phyloP scores from a whole-genome alignment of 768 basidiomycete species.

The Lactarius sanguifluus region DNA sequence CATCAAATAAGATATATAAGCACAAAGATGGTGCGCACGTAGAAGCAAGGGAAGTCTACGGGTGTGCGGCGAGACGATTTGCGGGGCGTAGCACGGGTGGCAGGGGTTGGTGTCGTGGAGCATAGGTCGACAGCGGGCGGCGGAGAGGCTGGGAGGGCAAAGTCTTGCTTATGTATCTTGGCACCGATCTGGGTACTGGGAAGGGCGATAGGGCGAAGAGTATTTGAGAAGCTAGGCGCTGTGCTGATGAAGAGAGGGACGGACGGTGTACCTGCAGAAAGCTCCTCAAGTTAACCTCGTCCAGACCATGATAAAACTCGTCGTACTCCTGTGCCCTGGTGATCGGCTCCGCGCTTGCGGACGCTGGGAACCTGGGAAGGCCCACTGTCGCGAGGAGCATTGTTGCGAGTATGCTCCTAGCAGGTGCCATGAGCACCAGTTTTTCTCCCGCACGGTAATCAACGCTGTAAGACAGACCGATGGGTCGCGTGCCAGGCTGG shows the following conservation, averaged over 20 bases:
- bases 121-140: constrained; percentile 44
- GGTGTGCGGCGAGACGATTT: constrained; percentile 85
- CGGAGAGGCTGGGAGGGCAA: constrained; percentile 55
- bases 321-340: constrained; percentile 36
- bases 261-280: constrained; percentile 50
- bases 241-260: constrained; percentile 1
- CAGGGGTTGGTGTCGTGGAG: constrained; percentile 19
- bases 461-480: constrained; percentile 42
- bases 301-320: constrained; percentile 44
- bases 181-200: constrained; percentile 47
- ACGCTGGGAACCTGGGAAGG: constrained; percentile 34
- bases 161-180: constrained; percentile 56
- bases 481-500: constrained; percentile 54
- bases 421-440: constrained; percentile 38
- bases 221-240: constrained; percentile 34
- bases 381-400: constrained; percentile 37
- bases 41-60: constrained; percentile 76
- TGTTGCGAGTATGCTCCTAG: constrained; percentile 39
- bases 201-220: constrained; percentile 73
- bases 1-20: constrained; percentile 66
- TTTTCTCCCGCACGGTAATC: constrained; percentile 86
- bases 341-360: constrained; percentile 32
- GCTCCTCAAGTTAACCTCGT: constrained; percentile 71
- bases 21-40: constrained; percentile 85
- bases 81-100: constrained; percentile 64